Percentiles rank a stretch among this genome's conserved stretches.
Evolutionary conservation across 495 filamentous ascomycete species (phyloP).

Genomic region (Oleoguttula mirabilis): DNA sequence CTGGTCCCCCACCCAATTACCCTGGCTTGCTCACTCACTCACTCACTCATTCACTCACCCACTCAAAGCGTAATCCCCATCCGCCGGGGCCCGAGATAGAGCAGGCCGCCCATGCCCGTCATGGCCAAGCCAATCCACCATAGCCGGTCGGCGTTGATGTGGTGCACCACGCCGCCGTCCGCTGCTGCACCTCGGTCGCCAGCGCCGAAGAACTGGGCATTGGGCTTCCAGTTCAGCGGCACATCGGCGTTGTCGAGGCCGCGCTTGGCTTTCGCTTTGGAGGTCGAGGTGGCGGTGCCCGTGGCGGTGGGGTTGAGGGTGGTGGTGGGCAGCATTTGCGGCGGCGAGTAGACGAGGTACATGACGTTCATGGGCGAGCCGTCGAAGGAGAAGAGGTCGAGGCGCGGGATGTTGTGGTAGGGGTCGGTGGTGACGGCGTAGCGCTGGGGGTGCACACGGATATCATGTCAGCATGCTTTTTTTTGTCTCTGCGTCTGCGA

Average conservation of each 20-base stretch:
- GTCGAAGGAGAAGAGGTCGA: constrained; percentile 54
- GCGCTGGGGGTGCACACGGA: constrained; percentile 35
- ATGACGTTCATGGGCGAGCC: constrained; percentile 60
- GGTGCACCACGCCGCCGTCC: constrained; percentile 31
- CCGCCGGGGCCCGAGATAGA: constrained; percentile 31
- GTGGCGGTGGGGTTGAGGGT: constrained; percentile 41
- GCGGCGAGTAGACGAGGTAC: constrained; percentile 57
- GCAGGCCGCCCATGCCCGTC: constrained; percentile 49
- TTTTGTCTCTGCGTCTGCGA: no score
- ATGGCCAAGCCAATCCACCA: constrained; percentile 62
- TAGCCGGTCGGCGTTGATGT: constrained; percentile 45
- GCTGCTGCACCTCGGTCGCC: constrained; percentile 15
- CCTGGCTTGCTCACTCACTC: no score
- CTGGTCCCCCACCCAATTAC: no score
- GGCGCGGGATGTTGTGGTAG: constrained; percentile 50
- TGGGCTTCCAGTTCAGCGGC: constrained; percentile 35
- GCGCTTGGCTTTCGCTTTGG: constrained; percentile 27
- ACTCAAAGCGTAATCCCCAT: constrained; percentile 19
- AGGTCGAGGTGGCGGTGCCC: constrained; percentile 24
- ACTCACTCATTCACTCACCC: background rate
- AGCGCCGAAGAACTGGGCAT: constrained; percentile 10
- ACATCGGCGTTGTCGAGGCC: constrained; percentile 12
- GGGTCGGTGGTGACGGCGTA: constrained; percentile 50
- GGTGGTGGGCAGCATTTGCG: constrained; percentile 62
- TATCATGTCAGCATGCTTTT: no score